Evolutionary conservation across 1,284 basidiomycete genomes (phyloP).

Genomic region (Afroboletus lepidellus): DNA sequence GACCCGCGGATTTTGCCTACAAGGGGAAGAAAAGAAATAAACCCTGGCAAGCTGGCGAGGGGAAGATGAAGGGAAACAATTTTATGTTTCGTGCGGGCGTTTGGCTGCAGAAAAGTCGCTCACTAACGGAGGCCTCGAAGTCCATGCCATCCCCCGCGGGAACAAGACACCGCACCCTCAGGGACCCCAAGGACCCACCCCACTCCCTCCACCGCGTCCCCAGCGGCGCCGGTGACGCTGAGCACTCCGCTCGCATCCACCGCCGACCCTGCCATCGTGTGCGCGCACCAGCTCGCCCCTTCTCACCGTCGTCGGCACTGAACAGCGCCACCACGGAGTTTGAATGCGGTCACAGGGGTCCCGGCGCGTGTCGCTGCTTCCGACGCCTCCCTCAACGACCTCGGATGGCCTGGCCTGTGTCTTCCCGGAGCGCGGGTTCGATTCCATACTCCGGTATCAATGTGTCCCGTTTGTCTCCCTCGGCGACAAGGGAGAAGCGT

Average conservation of each 20-base stretch:
- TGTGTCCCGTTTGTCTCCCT: no score
- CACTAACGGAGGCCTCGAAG: slow-evolving; percentile 28
- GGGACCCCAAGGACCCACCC: slow-evolving; percentile 19
- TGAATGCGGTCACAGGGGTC: slow-evolving; percentile 31
- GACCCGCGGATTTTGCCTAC: slow-evolving; percentile 21
- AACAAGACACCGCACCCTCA: slow-evolving; percentile 26
- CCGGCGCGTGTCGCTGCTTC: slow-evolving; percentile 4
- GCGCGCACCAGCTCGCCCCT: not conserved
- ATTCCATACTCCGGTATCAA: no score
- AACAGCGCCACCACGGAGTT: slow-evolving; percentile 27
- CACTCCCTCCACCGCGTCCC: not conserved
- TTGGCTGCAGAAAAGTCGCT: slow-evolving; percentile 34
- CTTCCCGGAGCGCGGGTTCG: no score
- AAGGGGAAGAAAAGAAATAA: slow-evolving; percentile 20
- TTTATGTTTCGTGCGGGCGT: slow-evolving; percentile 31
- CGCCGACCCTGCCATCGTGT: not conserved
- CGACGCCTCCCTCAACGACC: not conserved
- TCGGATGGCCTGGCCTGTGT: no score
- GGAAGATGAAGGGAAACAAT: slow-evolving; percentile 26
- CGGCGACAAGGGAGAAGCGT: no score
- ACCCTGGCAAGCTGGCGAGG: slow-evolving; percentile 27
- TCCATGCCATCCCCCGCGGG: slow-evolving; percentile 29
- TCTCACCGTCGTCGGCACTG: slow-evolving; percentile 1
- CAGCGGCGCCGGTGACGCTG: not conserved
- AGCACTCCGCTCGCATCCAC: not conserved